These are phyloP conservation scores for Asterionellopsis glacialis DNA, from an alignment of 108 stramenopile species.

Conservation along the genomic window DNA sequence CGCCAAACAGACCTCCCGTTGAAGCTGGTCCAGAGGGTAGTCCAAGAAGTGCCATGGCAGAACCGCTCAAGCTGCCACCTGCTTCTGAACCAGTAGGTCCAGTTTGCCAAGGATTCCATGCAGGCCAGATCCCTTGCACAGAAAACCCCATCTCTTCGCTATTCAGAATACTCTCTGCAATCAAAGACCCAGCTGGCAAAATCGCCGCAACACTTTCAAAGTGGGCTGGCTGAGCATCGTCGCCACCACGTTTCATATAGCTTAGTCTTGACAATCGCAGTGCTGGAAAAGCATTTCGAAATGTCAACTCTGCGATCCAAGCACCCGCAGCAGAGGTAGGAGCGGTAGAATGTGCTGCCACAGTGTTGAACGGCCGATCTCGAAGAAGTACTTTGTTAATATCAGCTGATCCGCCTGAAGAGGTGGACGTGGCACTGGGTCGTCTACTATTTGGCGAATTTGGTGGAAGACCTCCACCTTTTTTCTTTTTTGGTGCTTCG, in stretches of 20 bases:
- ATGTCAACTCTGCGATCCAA: conserved; percentile 83
- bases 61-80: conserved; percentile 39
- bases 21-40: conserved; percentile 33
- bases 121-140: conserved; percentile 76
- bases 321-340: conserved; percentile 62
- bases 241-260: conserved; percentile 71
- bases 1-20: conserved; percentile 27
- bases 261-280: conserved; percentile 68
- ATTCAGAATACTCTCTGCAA: conserved; percentile 35
- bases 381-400: conserved; percentile 18
- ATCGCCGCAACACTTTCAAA: conserved; percentile 85
- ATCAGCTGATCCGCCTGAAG: neutral
- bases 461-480: conserved; percentile 13
- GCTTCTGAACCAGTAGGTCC: conserved; percentile 15
- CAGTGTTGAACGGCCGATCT: conserved; percentile 15
- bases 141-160: conserved; percentile 30
- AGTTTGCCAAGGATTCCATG: conserved; percentile 75
- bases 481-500: conserved; percentile 42
- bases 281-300: conserved; percentile 75
- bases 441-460: conserved; percentile 9
- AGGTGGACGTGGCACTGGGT: conserved; percentile 8
- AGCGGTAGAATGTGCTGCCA: conserved; percentile 40
- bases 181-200: conserved; percentile 61
- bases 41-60: conserved; percentile 54
- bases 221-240: conserved; percentile 70